Evolutionary conservation across 306 rosid species (phyloP).

Genomic region (Vachellia collinsii): DNA sequence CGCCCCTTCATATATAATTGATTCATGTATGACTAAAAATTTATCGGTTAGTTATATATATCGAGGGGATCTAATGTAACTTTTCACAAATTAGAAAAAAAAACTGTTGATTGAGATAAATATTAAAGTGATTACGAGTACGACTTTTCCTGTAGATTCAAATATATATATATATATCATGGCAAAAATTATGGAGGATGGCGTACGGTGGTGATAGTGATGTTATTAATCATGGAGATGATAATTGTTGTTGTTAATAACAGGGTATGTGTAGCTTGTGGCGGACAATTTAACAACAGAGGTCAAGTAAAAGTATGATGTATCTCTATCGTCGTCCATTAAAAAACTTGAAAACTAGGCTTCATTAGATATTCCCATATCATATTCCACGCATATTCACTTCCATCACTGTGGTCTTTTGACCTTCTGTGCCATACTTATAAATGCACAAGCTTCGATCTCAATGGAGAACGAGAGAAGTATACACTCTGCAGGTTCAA

Average conservation of each 20-base stretch:
- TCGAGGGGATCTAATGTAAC: not conserved
- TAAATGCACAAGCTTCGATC: not conserved
- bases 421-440: constrained; percentile 23
- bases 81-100: not conserved
- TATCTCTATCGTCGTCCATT: constrained; percentile 26
- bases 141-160: not conserved
- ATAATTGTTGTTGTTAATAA: not conserved
- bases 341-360: constrained; percentile 2
- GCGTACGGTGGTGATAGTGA: not conserved
- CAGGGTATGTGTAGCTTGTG: not conserved
- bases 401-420: not conserved
- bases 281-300: not conserved
- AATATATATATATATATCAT: not conserved
- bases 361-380: constrained; percentile 7
- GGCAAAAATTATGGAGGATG: not conserved
- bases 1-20: not conserved
- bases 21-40: not conserved
- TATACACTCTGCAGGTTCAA: not conserved
- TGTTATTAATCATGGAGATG: not conserved
- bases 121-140: not conserved
- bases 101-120: not conserved
- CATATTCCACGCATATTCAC: constrained; percentile 32
- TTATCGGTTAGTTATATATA: not conserved
- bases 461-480: not conserved
- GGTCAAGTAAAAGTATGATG: constrained; percentile 6